A percentile compares a stretch with the other conserved stretches of the same genome.
These are phyloP conservation scores for Entomortierella lignicola DNA, from an alignment of 192 early-diverging fungal species.

Conservation along the genomic window DNA sequence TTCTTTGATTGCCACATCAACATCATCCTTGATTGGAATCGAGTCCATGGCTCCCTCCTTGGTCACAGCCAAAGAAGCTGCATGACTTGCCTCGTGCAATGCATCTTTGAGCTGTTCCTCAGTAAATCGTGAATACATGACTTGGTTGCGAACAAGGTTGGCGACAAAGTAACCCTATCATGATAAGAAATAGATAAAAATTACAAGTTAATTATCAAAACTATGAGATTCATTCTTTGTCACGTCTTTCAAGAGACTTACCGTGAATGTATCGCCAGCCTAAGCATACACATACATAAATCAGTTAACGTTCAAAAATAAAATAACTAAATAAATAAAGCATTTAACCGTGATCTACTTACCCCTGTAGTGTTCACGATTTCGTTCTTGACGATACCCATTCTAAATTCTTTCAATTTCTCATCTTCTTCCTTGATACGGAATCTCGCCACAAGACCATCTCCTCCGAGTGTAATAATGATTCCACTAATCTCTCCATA, in stretches of 20 bases:
- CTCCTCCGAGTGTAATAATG: conserved; percentile 74
- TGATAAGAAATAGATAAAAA: too few species aligned
- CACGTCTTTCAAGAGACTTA: conserved; percentile 24
- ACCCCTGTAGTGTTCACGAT: conserved; percentile 69
- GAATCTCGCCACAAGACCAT: conserved; percentile 69
- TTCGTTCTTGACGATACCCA: conserved; percentile 56
- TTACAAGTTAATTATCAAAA: too few species aligned
- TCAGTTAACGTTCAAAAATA: not conserved
- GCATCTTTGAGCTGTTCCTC: conserved; percentile 56
- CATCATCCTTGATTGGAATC: conserved; percentile 65
- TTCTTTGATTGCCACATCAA: conserved; percentile 38
- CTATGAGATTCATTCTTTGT: too few species aligned
- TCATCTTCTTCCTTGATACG: conserved; percentile 47
- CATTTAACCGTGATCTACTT: not conserved
- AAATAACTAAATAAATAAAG: not conserved
- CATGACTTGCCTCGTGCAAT: conserved; percentile 68
- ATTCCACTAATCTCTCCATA: conserved; percentile 66
- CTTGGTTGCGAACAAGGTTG: conserved; percentile 58
- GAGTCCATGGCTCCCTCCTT: conserved; percentile 74
- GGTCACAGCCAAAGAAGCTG: conserved; percentile 75
- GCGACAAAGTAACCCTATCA: conserved; percentile 76
- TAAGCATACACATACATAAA: not conserved
- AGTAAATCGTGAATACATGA: conserved; percentile 24
- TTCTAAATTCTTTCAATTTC: conserved; percentile 50
- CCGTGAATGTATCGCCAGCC: conserved; percentile 74